A percentile compares a stretch with the other conserved stretches of the same genome.
Evolutionary conservation across 1,284 basidiomycete genomes (phyloP).

Genomic region (Xerocomus cyaneibrunnescens): DNA sequence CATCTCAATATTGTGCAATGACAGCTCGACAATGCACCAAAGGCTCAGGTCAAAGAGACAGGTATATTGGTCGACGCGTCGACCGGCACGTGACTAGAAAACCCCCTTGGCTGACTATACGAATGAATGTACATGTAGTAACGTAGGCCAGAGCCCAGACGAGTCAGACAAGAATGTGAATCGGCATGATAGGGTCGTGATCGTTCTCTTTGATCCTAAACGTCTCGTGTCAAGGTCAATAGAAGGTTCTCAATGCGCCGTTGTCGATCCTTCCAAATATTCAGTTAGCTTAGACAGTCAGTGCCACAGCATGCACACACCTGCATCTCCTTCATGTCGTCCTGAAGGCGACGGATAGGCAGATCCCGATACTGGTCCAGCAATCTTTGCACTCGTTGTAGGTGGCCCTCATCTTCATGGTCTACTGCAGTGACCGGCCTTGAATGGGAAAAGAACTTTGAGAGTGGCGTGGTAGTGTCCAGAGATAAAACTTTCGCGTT

Average conservation of each 20-base stretch:
- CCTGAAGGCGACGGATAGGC: conserved; percentile 63
- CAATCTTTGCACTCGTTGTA: conserved; percentile 57
- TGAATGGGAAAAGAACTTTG: conserved; percentile 28
- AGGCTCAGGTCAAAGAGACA: no score
- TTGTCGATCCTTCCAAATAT: conserved; percentile 60
- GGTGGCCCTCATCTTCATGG: conserved; percentile 39
- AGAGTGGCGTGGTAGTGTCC: conserved; percentile 32
- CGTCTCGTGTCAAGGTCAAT: conserved; percentile 49
- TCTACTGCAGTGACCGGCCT: conserved; percentile 18
- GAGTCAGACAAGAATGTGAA: no score
- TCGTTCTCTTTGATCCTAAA: conserved; percentile 33
- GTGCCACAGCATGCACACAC: conserved; percentile 37
- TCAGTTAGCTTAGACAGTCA: conserved; percentile 1
- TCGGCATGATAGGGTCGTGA: no score
- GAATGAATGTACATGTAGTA: not conserved
- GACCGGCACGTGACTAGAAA: conserved; percentile 18
- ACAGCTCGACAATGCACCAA: not conserved
- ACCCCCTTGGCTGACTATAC: not conserved
- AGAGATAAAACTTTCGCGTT: conserved; percentile 32
- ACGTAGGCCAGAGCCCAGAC: not conserved
- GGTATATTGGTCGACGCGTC: conserved; percentile 5
- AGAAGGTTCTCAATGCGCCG: conserved; percentile 74
- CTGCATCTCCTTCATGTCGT: conserved; percentile 80
- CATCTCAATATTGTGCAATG: conserved; percentile 17
- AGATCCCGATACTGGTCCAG: conserved; percentile 61